Base-by-base conservation (phyloP, 2,329 filamentous ascomycete species). In the Colletotrichum tanaceti region DNA sequence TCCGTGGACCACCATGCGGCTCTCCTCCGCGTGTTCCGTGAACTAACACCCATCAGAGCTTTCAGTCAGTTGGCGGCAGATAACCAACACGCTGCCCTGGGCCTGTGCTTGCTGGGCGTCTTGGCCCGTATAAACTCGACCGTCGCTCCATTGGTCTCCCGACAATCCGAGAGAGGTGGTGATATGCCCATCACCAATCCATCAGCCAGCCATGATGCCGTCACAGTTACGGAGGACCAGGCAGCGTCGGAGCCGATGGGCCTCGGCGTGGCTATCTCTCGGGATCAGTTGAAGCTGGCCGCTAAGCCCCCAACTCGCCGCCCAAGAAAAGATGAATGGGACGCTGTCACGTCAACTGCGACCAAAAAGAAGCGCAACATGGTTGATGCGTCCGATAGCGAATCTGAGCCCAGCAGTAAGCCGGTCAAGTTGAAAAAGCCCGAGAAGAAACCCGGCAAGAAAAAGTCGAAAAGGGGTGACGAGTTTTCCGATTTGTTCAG, bases 401-500 rank as follows among this genome's bases (percentile, higher is more conserved):
- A 63, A n/a, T 16, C 41, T 3, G 41, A 35, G 16, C 9, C 63
- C 13, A 47, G 20, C 47, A 61, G 20, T 41, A 61, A 43, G 44
- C 14, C 39, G 10, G 13, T 14, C 18, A 55, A 47, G 47, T 55
- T 53, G 55, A 77, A 77, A 72, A 84, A 83, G 73, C 68, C 71
- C 7, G 47, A 54, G 16, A 59, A 60, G 41, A 68, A 46, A n/a
- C 16, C 43, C 24, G 41, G 39, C 20, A 75, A 75, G 65, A 80
- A 82, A 65, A 82, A 79, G 69, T 85, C 84, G 64, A 86, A 82
- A 71, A 86, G 82, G 44, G 82, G 82, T 6, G 88, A 94, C 75
- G 90, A 87, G 49, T 91, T 95, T 63, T 92, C 94, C 70, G 89
- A 90, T 74, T 78, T 95, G 28, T 96, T 96, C 74, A 85, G 84